These are phyloP conservation scores for Euphorbia tirucalli DNA, from an alignment of 345 rosid genomes.

Conservation along the genomic window DNA sequence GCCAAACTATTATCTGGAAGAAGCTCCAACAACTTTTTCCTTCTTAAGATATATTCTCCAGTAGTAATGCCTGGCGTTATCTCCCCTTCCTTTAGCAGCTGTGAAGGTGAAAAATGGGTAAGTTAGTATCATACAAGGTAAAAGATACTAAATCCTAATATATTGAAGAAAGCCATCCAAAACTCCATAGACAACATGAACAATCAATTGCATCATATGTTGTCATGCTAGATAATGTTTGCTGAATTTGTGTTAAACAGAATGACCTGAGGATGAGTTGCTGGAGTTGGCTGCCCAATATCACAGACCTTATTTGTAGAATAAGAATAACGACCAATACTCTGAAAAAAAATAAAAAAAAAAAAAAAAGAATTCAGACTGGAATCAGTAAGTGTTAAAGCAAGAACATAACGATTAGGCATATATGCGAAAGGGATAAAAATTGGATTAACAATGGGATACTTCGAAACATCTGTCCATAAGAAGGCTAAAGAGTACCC, in stretches of 20 bases:
- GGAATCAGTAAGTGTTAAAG: neutral
- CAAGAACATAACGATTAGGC: neutral
- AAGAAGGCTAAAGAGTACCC: no score
- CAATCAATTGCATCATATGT: neutral
- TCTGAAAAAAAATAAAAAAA: constrained; percentile 40
- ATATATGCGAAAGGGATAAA: neutral
- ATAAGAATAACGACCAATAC: constrained; percentile 34
- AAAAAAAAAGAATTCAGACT: neutral
- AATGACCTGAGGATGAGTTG: constrained; percentile 84
- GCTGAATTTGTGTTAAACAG: neutral
- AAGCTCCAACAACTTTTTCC: constrained; percentile 66
- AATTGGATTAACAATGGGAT: neutral
- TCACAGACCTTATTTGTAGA: constrained; percentile 51
- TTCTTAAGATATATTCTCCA: constrained; percentile 74
- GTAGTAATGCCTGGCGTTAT: constrained; percentile 74
- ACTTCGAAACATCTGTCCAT: no score
- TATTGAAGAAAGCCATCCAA: no score
- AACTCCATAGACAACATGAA: no score
- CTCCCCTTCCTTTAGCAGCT: constrained; percentile 88
- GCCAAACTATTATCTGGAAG: constrained; percentile 80
- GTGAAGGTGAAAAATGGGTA: constrained; percentile 13
- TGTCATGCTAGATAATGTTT: neutral
- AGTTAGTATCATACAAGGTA: neutral
- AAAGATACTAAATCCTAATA: neutral
- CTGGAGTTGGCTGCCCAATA: constrained; percentile 83